phyloP scores from a whole-genome alignment of 768 basidiomycete species.

The Leccinum uliginosum region DNA sequence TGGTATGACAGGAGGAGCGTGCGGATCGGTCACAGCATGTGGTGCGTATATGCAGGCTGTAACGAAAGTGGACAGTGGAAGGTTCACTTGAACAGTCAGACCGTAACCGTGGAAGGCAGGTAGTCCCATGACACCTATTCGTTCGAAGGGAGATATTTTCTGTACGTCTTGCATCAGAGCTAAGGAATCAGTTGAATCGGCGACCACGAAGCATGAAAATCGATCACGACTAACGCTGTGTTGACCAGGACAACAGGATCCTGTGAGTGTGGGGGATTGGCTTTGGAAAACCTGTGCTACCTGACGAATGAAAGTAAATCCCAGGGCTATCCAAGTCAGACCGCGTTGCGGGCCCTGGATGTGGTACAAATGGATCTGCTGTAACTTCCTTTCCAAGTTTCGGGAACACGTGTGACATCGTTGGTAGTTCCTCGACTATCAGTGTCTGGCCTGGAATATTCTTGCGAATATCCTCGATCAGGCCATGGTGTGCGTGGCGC shows the following conservation, averaged over 20 bases:
- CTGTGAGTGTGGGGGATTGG: conserved; percentile 32
- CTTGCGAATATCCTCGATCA: conserved; percentile 9
- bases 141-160: conserved; percentile 6
- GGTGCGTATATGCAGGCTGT: conserved; percentile 34
- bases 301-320: conserved; percentile 14
- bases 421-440: conserved; percentile 9
- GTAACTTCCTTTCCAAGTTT: conserved; percentile 31
- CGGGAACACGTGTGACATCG: conserved; percentile 32
- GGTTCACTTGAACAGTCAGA: conserved; percentile 26
- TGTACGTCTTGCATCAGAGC: neutral
- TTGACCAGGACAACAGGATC: conserved; percentile 27
- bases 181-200: neutral
- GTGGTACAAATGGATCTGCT: conserved; percentile 8
- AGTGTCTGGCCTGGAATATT: neutral
- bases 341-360: neutral
- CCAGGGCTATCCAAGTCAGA: conserved; percentile 1
- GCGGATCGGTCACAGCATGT: neutral
- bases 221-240: conserved; percentile 25
- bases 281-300: conserved; percentile 47
- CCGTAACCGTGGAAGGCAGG: conserved; percentile 41
- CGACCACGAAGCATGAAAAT: neutral
- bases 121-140: conserved; percentile 28
- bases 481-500: conserved; percentile 4
- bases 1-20: conserved; percentile 15
- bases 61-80: conserved; percentile 24